These are phyloP conservation scores for Penicillium robsamsonii DNA, from an alignment of 495 filamentous ascomycete genomes.

Conservation along the genomic window DNA sequence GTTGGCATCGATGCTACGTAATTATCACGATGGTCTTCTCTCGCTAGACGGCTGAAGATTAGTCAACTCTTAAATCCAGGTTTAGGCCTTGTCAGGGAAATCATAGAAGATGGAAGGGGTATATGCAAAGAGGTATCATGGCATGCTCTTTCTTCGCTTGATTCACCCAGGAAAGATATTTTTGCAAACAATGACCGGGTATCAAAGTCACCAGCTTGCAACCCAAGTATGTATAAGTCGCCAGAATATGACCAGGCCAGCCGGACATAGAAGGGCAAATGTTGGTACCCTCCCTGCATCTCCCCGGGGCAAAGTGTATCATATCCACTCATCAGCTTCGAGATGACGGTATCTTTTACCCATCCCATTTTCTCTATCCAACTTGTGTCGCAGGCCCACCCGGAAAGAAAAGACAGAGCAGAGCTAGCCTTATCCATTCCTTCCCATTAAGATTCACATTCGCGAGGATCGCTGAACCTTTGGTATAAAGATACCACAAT, in stretches of 20 bases:
- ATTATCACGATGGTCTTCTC: not conserved
- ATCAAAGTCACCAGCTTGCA: slow-evolving; percentile 15
- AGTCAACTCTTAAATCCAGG: not conserved
- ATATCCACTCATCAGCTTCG: not conserved
- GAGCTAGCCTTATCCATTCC: not conserved
- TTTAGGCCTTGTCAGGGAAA: not conserved
- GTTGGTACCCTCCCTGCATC: not conserved
- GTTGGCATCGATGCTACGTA: not conserved
- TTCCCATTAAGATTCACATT: not conserved
- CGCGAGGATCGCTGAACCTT: not conserved
- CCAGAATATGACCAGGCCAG: slow-evolving; percentile 15
- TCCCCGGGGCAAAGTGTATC: not conserved
- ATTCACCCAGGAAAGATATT: not conserved
- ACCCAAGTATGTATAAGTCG: slow-evolving; percentile 7
- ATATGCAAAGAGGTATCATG: not conserved
- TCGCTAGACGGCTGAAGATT: not conserved
- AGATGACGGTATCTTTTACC: not conserved
- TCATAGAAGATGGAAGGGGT: not conserved
- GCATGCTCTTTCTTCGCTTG: not conserved
- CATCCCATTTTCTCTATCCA: not conserved
- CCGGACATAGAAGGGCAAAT: not conserved
- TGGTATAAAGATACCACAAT: not conserved
- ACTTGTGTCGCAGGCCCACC: not conserved
- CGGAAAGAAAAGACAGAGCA: not conserved
- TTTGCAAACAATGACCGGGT: slow-evolving; percentile 20